phyloP scores from a whole-genome alignment of 169 alveolate genomes.

The Cytauxzoon felis region DNA sequence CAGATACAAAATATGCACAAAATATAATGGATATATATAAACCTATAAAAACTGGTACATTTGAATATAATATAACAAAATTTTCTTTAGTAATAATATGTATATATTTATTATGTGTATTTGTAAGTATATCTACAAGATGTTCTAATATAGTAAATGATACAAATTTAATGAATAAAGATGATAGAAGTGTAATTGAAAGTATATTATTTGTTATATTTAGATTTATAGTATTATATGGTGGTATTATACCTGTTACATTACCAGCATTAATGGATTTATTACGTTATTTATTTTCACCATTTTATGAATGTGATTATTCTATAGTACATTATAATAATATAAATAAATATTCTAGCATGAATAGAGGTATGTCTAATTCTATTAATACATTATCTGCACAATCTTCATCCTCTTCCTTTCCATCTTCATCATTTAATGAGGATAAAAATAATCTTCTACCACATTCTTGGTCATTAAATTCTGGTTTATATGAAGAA shows the following conservation, averaged over 20 bases:
- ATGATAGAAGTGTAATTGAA: conserved; percentile 11
- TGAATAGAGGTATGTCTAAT: background rate
- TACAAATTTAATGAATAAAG: conserved; percentile 5
- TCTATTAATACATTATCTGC: no score
- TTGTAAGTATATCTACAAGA: conserved; percentile 44
- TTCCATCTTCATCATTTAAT: no score
- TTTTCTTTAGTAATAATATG: conserved; percentile 49
- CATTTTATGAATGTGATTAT: conserved; percentile 14
- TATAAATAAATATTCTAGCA: background rate
- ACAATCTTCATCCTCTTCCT: no score
- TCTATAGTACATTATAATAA: background rate
- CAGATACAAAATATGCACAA: conserved; percentile 72
- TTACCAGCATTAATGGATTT: conserved; percentile 61
- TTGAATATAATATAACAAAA: conserved; percentile 60
- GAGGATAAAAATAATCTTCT: no score
- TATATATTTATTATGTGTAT: conserved; percentile 32
- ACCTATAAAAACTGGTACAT: conserved; percentile 60
- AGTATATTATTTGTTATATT: conserved; percentile 33
- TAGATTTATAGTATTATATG: conserved; percentile 33
- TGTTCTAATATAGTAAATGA: conserved; percentile 28
- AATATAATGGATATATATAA: conserved; percentile 47
- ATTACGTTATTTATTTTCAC: conserved; percentile 21
- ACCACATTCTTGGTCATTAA: conserved; percentile 59
- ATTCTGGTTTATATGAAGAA: conserved; percentile 48
- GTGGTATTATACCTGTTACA: conserved; percentile 51